These are phyloP conservation scores for Eucalyptus melliodora DNA, from an alignment of 345 rosid genomes.

Conservation along the genomic window DNA sequence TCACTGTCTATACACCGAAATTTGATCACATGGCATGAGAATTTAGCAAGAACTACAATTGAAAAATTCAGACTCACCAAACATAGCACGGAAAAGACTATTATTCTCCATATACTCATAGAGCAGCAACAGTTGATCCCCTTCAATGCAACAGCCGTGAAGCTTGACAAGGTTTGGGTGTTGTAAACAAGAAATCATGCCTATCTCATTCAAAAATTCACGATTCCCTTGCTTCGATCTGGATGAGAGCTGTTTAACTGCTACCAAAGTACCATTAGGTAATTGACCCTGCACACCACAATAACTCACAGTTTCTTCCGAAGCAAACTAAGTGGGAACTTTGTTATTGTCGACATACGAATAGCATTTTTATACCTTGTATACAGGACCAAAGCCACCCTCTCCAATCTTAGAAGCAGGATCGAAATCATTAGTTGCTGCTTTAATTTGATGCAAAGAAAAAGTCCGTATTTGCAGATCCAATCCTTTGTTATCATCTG, in stretches of 20 bases:
- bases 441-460: slow-evolving; percentile 27
- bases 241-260: slow-evolving; percentile 68
- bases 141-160: slow-evolving; percentile 59
- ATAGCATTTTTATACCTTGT: slow-evolving; percentile 9
- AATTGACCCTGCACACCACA: slow-evolving; percentile 10
- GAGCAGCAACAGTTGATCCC: slow-evolving; percentile 40
- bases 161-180: slow-evolving; percentile 70
- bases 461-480: slow-evolving; percentile 18
- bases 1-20: background rate
- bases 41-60: background rate
- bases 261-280: slow-evolving; percentile 43
- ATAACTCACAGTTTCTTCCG: background rate
- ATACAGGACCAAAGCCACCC: slow-evolving; percentile 44
- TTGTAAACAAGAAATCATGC: slow-evolving; percentile 52
- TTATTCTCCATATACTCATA: slow-evolving; percentile 72
- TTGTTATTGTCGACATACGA: background rate
- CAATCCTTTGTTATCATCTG: background rate
- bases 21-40: background rate
- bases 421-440: slow-evolving; percentile 21
- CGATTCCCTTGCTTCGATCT: slow-evolving; percentile 67
- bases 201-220: slow-evolving; percentile 62
- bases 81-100: slow-evolving; percentile 36
- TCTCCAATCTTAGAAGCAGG: slow-evolving; percentile 29
- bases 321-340: background rate
- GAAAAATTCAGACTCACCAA: slow-evolving; percentile 23